Evolutionary conservation across 768 basidiomycete species (phyloP).

Genomic region (Tricholoma saponaceum): DNA sequence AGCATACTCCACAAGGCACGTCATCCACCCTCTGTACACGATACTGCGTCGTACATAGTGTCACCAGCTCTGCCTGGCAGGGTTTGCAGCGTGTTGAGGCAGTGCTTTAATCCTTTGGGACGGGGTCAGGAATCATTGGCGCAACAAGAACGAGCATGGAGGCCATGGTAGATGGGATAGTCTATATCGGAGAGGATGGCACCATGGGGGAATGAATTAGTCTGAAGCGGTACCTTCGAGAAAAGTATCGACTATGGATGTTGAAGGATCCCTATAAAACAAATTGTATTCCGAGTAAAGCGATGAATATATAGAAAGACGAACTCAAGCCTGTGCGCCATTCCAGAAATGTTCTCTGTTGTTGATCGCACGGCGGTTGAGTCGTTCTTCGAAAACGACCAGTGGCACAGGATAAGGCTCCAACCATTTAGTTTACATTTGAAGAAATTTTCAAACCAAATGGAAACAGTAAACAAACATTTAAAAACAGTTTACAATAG

Average conservation of each 20-base stretch:
- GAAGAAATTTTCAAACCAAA: constrained; percentile 12
- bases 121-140: constrained; percentile 46
- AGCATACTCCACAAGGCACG: constrained; percentile 74
- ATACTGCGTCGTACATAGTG: constrained; percentile 66
- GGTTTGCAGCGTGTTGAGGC: too few species aligned
- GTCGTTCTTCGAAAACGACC: too few species aligned
- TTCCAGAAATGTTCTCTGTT: too few species aligned
- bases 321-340: too few species aligned
- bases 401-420: constrained; percentile 25
- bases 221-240: too few species aligned
- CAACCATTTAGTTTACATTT: constrained; percentile 25
- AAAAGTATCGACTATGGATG: too few species aligned
- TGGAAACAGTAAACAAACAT: constrained; percentile 19
- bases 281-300: too few species aligned
- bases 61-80: too few species aligned
- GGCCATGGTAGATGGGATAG: constrained; percentile 54
- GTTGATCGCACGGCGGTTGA: too few species aligned
- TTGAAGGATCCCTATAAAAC: too few species aligned
- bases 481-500: constrained; percentile 16
- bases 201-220: constrained; percentile 60
- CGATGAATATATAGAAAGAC: too few species aligned
- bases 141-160: background rate
- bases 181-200: constrained; percentile 70
- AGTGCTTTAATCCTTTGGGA: constrained; percentile 49
- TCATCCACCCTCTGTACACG: constrained; percentile 48